Evolutionary conservation across 306 rosid species (phyloP).

Genomic region (Medicago arabica): DNA sequence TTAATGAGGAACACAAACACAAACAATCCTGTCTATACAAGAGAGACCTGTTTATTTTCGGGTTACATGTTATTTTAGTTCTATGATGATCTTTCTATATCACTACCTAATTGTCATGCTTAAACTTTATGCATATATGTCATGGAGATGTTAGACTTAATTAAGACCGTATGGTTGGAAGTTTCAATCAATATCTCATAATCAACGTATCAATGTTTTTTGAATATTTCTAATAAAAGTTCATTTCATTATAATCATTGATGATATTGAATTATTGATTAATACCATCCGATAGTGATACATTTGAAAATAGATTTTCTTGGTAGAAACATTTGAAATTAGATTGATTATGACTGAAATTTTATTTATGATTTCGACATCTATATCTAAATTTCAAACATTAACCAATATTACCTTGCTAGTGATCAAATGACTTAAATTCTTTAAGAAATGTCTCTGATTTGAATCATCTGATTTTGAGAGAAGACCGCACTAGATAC

Average conservation of each 20-base stretch:
- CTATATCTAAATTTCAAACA: neutral
- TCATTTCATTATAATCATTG: slow-evolving; percentile 2
- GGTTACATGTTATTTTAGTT: neutral
- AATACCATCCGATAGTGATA: neutral
- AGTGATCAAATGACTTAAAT: neutral
- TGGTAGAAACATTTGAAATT: neutral
- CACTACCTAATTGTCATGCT: neutral
- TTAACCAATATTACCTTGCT: neutral
- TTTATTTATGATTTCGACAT: neutral
- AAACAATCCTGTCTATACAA: slow-evolving; percentile 18
- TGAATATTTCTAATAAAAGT: neutral
- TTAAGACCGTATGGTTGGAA: neutral
- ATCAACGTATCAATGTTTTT: slow-evolving; percentile 2
- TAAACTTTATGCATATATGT: neutral
- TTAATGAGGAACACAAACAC: slow-evolving; percentile 7
- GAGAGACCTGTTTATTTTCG: slow-evolving; percentile 18
- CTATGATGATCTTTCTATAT: slow-evolving; percentile 8
- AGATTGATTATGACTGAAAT: neutral
- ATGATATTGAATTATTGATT: neutral
- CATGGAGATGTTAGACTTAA: slow-evolving; percentile 21
- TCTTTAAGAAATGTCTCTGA: no score
- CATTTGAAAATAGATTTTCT: neutral
- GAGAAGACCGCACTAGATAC: no score
- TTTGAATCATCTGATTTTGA: neutral
- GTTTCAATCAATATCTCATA: neutral